A percentile compares a stretch with the other conserved stretches of the same genome.
Evolutionary conservation across 192 early-diverging fungal species (phyloP).

Genomic region (Tieghemiomyces parasiticus): DNA sequence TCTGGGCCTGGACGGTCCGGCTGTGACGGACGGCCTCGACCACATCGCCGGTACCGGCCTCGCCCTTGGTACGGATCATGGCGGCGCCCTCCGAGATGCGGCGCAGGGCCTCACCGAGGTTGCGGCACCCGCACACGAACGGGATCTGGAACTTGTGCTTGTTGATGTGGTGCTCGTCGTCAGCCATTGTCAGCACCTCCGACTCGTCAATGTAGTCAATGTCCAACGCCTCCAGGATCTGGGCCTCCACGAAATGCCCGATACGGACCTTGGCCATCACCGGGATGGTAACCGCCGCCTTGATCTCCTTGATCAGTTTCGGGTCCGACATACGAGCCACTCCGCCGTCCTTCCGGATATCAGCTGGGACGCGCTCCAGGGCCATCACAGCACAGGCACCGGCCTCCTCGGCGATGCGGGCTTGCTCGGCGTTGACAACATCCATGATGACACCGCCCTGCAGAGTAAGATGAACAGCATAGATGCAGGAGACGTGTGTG

Average conservation of each 20-base stretch:
- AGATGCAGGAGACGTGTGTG: too few species aligned
- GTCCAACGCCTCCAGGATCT: slow-evolving; percentile 81
- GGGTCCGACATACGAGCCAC: slow-evolving; percentile 99
- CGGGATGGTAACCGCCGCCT: slow-evolving; percentile 87
- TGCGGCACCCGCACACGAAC: slow-evolving; percentile 92
- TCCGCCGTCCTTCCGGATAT: slow-evolving; percentile 92
- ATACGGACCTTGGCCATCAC: slow-evolving; percentile 99
- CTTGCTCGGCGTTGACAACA: slow-evolving; percentile 94
- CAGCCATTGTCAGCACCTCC: slow-evolving; percentile 90
- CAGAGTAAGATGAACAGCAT: too few species aligned
- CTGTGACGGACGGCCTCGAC: slow-evolving; percentile 96
- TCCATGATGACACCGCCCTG: slow-evolving; percentile 99
- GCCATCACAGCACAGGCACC: slow-evolving; percentile 97
- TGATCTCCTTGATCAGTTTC: slow-evolving; percentile 93
- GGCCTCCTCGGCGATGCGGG: slow-evolving; percentile 91
- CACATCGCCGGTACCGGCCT: slow-evolving; percentile 96
- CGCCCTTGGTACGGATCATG: slow-evolving; percentile 97
- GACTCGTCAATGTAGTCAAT: slow-evolving; percentile 97
- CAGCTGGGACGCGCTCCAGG: slow-evolving; percentile 93
- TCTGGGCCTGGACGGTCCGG: slow-evolving; percentile 73
- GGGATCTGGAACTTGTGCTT: slow-evolving; percentile 89
- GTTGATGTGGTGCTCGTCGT: slow-evolving; percentile 91
- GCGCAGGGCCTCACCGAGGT: slow-evolving; percentile 93
- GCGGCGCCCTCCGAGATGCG: slow-evolving; percentile 94
- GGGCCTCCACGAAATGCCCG: slow-evolving; percentile 98